Conservation (phyloP, 2,329 filamentous ascomycete genomes). For the Pyrenophora tritici-repentis region DNA sequence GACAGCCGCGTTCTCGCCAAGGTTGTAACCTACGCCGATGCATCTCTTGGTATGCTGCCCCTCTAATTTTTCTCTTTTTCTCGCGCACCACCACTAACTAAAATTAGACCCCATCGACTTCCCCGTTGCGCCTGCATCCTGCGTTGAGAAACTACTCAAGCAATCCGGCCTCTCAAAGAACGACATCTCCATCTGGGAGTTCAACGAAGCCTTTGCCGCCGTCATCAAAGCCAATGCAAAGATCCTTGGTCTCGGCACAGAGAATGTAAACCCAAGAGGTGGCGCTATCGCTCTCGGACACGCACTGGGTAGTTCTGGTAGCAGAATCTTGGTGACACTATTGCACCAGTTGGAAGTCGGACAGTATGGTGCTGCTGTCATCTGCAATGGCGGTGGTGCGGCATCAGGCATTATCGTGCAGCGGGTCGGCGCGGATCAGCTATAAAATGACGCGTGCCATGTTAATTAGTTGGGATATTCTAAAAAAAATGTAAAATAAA, state of each 20-base stretch:
- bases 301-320: conserved; percentile 90
- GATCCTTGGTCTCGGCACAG: conserved; percentile 80
- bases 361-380: conserved; percentile 93
- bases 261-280: conserved; percentile 83
- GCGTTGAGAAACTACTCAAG: conserved; percentile 86
- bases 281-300: conserved; percentile 93
- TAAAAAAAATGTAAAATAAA: background rate
- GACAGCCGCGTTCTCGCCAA: conserved; percentile 83
- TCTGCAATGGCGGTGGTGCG: conserved; percentile 95
- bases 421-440: conserved; percentile 56
- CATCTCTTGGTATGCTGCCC: conserved; percentile 63
- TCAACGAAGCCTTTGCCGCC: conserved; percentile 96
- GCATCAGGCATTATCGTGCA: conserved; percentile 92
- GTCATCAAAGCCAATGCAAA: conserved; percentile 95
- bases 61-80: background rate
- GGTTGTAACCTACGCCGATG: conserved; percentile 85
- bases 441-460: conserved; percentile 16
- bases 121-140: conserved; percentile 87
- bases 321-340: conserved; percentile 85
- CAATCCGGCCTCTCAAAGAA: conserved; percentile 89
- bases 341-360: conserved; percentile 89
- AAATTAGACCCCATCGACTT: conserved; percentile 80
- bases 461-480: background rate
- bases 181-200: conserved; percentile 94
- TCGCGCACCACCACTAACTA: conserved; percentile 9